Evolutionary conservation across 441 rosid genomes (phyloP), one percentile per base, ranked within the genome.

Genomic region (Aleurites moluccanus): DNA sequence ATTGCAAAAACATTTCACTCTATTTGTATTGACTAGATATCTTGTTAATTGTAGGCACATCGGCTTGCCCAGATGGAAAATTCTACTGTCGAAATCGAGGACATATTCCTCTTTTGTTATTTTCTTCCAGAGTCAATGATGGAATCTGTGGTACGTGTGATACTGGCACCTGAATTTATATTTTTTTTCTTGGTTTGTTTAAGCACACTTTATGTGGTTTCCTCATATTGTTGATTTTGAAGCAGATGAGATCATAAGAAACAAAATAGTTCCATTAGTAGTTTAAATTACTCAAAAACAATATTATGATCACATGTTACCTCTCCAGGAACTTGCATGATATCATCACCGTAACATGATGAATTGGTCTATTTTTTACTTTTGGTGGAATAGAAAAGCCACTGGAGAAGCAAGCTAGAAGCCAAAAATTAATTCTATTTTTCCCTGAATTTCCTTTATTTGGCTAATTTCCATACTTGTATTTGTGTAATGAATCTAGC

Each of bases 41-140:
- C 15, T 64, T 47, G 59, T 14, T 64, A 45, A 42, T 59, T 75
- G 52, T 75, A 92, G 99, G 98, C 67, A 95, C 99, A 52, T 88
- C 99, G 3, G 99, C 98, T 15, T 95, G 98, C 80, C 98, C 97
- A 0, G 80, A 71, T 80, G 97, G 90, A 14, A 86, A 85, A 73
- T 95, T 93, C 86, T 95, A 87, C 76, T 95, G 99, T 79, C 82
- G 63, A 57, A 95, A 95, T 78, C 87, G 87, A 9, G 95, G 96
- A 20, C 97, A 93, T 67, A 50, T 81, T 73, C 88, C 98, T 10
- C 21, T 81, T 33, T 10, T 80, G 61, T 38, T 93, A 47, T 93
- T 85, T 79, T 91, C 99, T 74, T 93, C 98, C 10, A 91, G 92
- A 84, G 97, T 95, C 74, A 95, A 93, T 81, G 99, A 95, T 77